These are phyloP conservation scores for Phytomonas serpens DNA, from an alignment of 208 protist species.

Conservation along the genomic window DNA sequence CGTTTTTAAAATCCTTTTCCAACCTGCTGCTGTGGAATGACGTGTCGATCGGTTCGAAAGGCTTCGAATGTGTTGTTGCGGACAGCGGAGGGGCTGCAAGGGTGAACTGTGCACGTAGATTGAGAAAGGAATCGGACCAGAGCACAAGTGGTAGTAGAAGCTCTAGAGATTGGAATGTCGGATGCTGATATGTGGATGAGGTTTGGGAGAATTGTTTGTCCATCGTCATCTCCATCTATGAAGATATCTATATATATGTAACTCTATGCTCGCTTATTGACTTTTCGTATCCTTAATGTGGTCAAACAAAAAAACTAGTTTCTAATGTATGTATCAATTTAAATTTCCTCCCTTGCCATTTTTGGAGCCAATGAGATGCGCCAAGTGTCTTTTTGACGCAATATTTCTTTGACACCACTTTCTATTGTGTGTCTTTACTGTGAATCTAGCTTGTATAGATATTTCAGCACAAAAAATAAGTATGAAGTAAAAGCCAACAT, in stretches of 20 bases:
- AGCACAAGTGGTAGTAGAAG: slow-evolving; percentile 15
- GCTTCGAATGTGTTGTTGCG: not conserved
- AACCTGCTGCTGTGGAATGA: too few species aligned
- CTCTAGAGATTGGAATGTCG: slow-evolving; percentile 14
- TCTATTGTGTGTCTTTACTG: too few species aligned
- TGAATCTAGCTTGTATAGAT: too few species aligned
- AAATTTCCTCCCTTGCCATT: not conserved
- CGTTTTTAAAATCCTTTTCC: too few species aligned
- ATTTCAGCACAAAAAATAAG: too few species aligned
- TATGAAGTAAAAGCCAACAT: too few species aligned
- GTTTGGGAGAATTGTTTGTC: too few species aligned
- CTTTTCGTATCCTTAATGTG: too few species aligned
- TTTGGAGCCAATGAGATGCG: not conserved
- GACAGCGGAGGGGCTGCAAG: not conserved
- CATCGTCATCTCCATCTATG: too few species aligned
- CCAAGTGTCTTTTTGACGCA: not conserved
- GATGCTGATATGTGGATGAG: slow-evolving; percentile 7
- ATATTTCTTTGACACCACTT: not conserved
- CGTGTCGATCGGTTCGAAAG: not conserved
- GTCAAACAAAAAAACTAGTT: not conserved
- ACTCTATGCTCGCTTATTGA: too few species aligned
- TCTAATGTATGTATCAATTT: not conserved
- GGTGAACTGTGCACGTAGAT: slow-evolving; percentile 14
- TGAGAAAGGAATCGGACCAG: slow-evolving; percentile 22
- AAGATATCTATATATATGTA: too few species aligned